Percentiles rank a stretch among this genome's conserved stretches.
Evolutionary conservation across 208 protist species (phyloP).

Genomic region (Leishmania arabica): DNA sequence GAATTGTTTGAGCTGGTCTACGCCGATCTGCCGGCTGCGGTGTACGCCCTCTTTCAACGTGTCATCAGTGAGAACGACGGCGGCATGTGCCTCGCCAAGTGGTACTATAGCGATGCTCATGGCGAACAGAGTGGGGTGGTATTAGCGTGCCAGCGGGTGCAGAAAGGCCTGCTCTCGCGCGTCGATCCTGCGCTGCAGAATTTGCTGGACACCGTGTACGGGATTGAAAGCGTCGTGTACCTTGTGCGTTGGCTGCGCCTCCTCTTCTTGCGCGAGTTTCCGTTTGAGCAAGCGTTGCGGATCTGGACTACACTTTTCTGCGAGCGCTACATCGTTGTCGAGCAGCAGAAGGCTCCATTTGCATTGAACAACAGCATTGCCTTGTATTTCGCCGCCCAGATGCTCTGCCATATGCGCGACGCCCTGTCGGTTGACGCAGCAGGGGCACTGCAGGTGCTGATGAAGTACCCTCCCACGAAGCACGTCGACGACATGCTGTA

Average conservation of each 20-base stretch:
- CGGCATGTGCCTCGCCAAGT: constrained; percentile 40
- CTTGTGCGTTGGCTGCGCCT: constrained; percentile 90
- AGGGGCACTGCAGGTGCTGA: constrained; percentile 59
- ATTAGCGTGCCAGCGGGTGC: constrained; percentile 47
- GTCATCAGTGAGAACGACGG: constrained; percentile 39
- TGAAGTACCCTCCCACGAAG: constrained; percentile 83
- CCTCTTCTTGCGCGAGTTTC: constrained; percentile 88
- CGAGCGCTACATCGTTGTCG: constrained; percentile 42
- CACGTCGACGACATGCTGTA: constrained; percentile 37
- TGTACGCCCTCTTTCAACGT: constrained; percentile 50
- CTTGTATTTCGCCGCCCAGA: constrained; percentile 54
- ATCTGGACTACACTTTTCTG: constrained; percentile 87
- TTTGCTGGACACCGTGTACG: constrained; percentile 65
- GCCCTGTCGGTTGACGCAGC: constrained; percentile 40
- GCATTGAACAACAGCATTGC: constrained; percentile 46
- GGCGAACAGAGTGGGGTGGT: constrained; percentile 41
- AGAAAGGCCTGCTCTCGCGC: constrained; percentile 50
- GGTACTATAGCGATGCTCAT: constrained; percentile 45
- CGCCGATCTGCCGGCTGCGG: constrained; percentile 24
- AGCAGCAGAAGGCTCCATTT: constrained; percentile 15
- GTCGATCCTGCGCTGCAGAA: constrained; percentile 60
- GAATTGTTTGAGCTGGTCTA: constrained; percentile 19
- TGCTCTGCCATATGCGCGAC: constrained; percentile 57
- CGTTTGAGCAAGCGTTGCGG: constrained; percentile 49
- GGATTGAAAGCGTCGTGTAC: constrained; percentile 80